A percentile compares a stretch with the other conserved stretches of the same genome.
phyloP scores from a whole-genome alignment of 768 basidiomycete species.

The Lyophyllum atratum region DNA sequence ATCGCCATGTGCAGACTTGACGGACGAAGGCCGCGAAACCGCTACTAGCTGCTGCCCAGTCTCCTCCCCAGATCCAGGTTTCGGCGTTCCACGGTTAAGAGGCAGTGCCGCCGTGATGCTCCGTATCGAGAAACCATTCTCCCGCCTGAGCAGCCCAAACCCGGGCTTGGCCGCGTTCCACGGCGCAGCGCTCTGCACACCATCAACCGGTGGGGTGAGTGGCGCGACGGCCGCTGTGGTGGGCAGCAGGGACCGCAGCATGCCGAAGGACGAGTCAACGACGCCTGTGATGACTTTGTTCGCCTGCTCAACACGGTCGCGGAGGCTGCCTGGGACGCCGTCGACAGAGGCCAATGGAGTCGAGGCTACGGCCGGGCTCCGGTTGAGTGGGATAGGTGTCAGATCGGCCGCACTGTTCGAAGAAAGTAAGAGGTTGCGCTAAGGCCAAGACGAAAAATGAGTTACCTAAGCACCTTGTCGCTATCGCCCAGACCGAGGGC shows the following conservation, averaged over 20 bases:
- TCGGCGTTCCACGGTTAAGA: conserved; percentile 41
- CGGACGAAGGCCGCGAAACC: conserved; percentile 44
- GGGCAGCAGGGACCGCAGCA: conserved; percentile 77
- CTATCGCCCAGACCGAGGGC: conserved; percentile 61
- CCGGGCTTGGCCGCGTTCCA: conserved; percentile 48
- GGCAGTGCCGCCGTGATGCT: conserved; percentile 66
- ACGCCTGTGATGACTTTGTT: conserved; percentile 85
- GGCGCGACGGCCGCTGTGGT: conserved; percentile 31
- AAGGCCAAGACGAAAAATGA: background rate
- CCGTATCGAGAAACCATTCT: conserved; percentile 83
- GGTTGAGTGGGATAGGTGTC: conserved; percentile 75
- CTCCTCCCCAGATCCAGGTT: conserved; percentile 32
- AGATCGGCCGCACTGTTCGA: conserved; percentile 69
- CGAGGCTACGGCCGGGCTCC: conserved; percentile 51
- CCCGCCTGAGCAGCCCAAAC: conserved; percentile 71
- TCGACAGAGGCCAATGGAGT: conserved; percentile 45
- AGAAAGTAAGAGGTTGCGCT: background rate
- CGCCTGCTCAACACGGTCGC: conserved; percentile 78
- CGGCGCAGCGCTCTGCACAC: conserved; percentile 28
- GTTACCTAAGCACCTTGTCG: conserved; percentile 56
- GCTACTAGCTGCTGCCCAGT: conserved; percentile 48
- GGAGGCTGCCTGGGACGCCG: conserved; percentile 56
- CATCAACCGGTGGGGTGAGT: conserved; percentile 16
- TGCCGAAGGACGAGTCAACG: conserved; percentile 88
- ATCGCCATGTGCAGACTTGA: conserved; percentile 31